These are phyloP conservation scores for Penicillium argentinense DNA, from an alignment of 495 filamentous ascomycete species.

Conservation along the genomic window DNA sequence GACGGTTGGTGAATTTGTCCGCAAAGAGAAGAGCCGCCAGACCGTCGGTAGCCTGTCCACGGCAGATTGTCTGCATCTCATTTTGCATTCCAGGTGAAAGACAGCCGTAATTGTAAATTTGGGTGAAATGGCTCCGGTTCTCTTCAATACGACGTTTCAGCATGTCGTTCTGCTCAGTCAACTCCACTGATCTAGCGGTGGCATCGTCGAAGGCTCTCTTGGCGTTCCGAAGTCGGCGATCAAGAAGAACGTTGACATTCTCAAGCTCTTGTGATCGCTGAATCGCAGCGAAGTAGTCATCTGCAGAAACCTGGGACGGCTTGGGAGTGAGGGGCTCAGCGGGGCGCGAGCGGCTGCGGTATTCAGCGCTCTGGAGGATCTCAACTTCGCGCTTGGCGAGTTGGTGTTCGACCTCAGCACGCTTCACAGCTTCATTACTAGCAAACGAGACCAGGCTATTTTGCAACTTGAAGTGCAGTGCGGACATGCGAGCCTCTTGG, in stretches of 20 bases:
- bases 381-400: conserved; percentile 90
- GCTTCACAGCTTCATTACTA: conserved; percentile 80
- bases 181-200: conserved; percentile 38
- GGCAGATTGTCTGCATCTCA: conserved; percentile 47
- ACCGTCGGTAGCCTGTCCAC: conserved; percentile 48
- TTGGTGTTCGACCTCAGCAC: conserved; percentile 88
- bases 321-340: conserved; percentile 32
- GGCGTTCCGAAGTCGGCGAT: conserved; percentile 65
- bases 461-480: conserved; percentile 90
- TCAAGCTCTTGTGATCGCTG: conserved; percentile 59
- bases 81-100: conserved; percentile 41
- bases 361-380: conserved; percentile 65
- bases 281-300: conserved; percentile 44
- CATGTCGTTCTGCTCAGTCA: conserved; percentile 70
- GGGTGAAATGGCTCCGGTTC: conserved; percentile 79
- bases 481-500: conserved; percentile 71
- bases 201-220: conserved; percentile 77
- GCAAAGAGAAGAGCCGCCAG: conserved; percentile 76
- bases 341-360: conserved; percentile 40
- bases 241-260: conserved; percentile 61
- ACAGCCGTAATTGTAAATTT: conserved; percentile 58
- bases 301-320: conserved; percentile 27
- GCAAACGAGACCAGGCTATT: conserved; percentile 84
- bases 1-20: conserved; percentile 68
- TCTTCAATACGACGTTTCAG: conserved; percentile 81